A percentile compares a stretch with the other conserved stretches of the same genome.
Conservation (phyloP, 2,329 filamentous ascomycete species). For the Teratosphaeriaceae sp. region DNA sequence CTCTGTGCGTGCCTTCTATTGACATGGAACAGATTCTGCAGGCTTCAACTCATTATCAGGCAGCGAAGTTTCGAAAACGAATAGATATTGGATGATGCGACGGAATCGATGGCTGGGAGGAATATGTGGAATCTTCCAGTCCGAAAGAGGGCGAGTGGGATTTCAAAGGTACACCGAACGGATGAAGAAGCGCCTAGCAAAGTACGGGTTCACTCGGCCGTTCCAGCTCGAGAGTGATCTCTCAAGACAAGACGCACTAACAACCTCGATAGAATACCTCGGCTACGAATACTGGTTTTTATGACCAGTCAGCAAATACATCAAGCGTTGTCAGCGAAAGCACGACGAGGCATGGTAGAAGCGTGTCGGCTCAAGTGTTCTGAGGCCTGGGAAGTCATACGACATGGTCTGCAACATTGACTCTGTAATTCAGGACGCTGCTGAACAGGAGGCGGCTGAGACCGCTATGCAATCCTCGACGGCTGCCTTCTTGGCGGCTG, state of each 20-base stretch:
- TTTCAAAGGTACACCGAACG: not conserved
- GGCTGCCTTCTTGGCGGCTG: not conserved
- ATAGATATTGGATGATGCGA: not conserved
- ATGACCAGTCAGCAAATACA: not conserved
- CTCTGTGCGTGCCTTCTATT: not conserved
- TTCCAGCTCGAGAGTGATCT: slow-evolving; percentile 1
- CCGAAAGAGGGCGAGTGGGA: slow-evolving; percentile 2
- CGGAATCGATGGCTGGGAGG: slow-evolving; percentile 1
- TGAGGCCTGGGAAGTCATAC: slow-evolving; percentile 2
- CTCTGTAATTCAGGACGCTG: not conserved
- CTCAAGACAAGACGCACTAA: slow-evolving; percentile 1
- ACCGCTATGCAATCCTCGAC: not conserved
- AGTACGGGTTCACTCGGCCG: slow-evolving; percentile 5
- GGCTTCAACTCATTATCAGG: slow-evolving; percentile 3
- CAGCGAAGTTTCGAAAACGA: not conserved
- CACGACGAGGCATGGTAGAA: slow-evolving; percentile 5
- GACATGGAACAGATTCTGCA: slow-evolving; percentile 4
- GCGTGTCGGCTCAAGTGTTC: slow-evolving; percentile 1
- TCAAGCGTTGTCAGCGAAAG: not conserved
- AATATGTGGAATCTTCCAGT: too few species aligned
- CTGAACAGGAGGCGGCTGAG: not conserved
- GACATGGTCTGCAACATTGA: slow-evolving; percentile 3
- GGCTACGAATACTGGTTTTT: slow-evolving; percentile 7
- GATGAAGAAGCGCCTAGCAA: not conserved
- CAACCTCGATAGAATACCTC: slow-evolving; percentile 7